phyloP scores from a whole-genome alignment of 1,139 yeast genomes.

The Sugiyamaella castrensis region DNA sequence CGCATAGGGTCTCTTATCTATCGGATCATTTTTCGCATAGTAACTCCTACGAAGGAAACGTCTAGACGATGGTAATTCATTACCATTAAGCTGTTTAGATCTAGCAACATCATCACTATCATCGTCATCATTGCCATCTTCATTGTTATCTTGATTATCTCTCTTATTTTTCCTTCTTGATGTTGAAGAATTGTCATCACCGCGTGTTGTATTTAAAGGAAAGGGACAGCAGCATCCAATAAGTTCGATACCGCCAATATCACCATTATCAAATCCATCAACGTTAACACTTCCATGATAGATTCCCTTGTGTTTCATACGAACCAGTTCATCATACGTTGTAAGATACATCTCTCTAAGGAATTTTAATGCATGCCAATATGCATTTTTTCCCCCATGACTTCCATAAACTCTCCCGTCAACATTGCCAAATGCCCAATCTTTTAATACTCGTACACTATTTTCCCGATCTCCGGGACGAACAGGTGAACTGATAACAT shows the following conservation, averaged over 20 bases:
- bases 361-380: constrained; percentile 31
- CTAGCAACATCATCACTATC: not conserved
- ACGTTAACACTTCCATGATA: constrained; percentile 13
- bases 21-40: constrained; percentile 52
- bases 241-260: constrained; percentile 16
- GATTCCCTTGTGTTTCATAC: constrained; percentile 10
- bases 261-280: constrained; percentile 14
- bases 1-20: constrained; percentile 54
- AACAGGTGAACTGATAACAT: constrained; percentile 54
- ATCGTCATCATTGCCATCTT: not conserved
- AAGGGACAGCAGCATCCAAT: constrained; percentile 20
- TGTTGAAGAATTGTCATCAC: not conserved
- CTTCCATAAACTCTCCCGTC: constrained; percentile 16
- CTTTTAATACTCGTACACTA: constrained; percentile 19
- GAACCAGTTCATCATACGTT: constrained; percentile 17
- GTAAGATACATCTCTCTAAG: constrained; percentile 30
- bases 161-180: too few relatives aligned
- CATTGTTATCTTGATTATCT: not conserved
- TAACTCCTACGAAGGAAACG: constrained; percentile 28
- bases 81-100: not conserved
- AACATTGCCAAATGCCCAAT: constrained; percentile 20
- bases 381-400: constrained; percentile 25
- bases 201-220: constrained; percentile 4
- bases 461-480: constrained; percentile 21
- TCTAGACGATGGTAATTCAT: not conserved